Conservation (phyloP, 345 rosid genomes). For the Ceriops decandra region DNA sequence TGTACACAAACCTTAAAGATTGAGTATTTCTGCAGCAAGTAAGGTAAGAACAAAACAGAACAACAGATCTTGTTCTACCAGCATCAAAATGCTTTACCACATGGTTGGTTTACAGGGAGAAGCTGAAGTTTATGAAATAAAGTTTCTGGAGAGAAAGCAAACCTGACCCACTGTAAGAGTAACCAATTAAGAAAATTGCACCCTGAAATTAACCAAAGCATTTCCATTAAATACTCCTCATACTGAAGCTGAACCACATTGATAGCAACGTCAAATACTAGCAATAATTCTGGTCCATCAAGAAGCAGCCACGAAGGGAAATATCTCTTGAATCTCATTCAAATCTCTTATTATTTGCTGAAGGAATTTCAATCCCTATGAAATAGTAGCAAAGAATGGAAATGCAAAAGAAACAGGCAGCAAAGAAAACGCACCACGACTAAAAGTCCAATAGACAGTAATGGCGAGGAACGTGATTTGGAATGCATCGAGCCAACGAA, state of each 20-base stretch:
- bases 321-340: background rate
- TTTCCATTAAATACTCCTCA: slow-evolving; percentile 9
- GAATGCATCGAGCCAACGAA: slow-evolving; percentile 45
- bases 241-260: background rate
- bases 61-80: background rate
- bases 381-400: background rate
- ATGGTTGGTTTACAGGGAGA: background rate
- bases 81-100: too few species aligned
- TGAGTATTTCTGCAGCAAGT: background rate
- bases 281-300: background rate
- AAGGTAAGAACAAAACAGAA: background rate
- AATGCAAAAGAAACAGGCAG: background rate
- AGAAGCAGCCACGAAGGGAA: background rate
- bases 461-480: slow-evolving; percentile 53
- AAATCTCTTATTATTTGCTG: background rate
- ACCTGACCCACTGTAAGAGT: slow-evolving; percentile 59
- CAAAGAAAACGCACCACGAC: slow-evolving; percentile 38
- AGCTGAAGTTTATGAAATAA: background rate
- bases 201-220: slow-evolving; percentile 46
- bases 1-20: slow-evolving; percentile 21
- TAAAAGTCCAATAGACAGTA: slow-evolving; percentile 44
- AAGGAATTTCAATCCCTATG: background rate
- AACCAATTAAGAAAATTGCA: slow-evolving; percentile 52
- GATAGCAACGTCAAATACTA: background rate
- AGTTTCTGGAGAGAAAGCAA: slow-evolving; percentile 13